These are phyloP conservation scores for Yamadazyma taylorii DNA, from an alignment of 1,139 yeast genomes.

Conservation along the genomic window DNA sequence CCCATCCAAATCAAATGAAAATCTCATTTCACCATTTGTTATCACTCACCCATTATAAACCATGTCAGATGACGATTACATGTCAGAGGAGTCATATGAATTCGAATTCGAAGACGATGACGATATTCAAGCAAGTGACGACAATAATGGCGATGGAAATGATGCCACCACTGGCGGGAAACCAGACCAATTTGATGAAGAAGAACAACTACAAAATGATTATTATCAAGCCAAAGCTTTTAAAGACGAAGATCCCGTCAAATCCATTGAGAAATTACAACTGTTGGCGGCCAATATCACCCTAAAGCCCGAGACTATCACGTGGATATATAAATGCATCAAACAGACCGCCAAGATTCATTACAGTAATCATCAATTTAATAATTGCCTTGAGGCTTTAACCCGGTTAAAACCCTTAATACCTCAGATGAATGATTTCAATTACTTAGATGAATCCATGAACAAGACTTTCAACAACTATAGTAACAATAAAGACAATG, in stretches of 20 bases:
- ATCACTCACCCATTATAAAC: background rate
- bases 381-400: slow-evolving; percentile 34
- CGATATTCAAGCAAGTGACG: slow-evolving; percentile 41
- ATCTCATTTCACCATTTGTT: background rate
- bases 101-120: slow-evolving; percentile 66
- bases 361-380: slow-evolving; percentile 33
- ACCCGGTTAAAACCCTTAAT: slow-evolving; percentile 22
- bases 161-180: too few relatives aligned
- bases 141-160: slow-evolving; percentile 28
- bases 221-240: slow-evolving; percentile 64
- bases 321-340: slow-evolving; percentile 57
- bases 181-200: slow-evolving; percentile 23
- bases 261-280: slow-evolving; percentile 41
- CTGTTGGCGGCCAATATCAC: slow-evolving; percentile 11
- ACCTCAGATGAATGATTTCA: slow-evolving; percentile 32
- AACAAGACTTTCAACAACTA: slow-evolving; percentile 54
- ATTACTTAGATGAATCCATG: slow-evolving; percentile 64
- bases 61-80: slow-evolving; percentile 40
- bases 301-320: slow-evolving; percentile 22
- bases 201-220: slow-evolving; percentile 41
- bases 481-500: slow-evolving; percentile 28
- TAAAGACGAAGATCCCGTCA: slow-evolving; percentile 57
- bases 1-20: too few relatives aligned
- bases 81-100: slow-evolving; percentile 64
- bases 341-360: slow-evolving; percentile 67